These are phyloP conservation scores for Podila verticillata DNA, from an alignment of 192 early-diverging fungal species.

Conservation along the genomic window DNA sequence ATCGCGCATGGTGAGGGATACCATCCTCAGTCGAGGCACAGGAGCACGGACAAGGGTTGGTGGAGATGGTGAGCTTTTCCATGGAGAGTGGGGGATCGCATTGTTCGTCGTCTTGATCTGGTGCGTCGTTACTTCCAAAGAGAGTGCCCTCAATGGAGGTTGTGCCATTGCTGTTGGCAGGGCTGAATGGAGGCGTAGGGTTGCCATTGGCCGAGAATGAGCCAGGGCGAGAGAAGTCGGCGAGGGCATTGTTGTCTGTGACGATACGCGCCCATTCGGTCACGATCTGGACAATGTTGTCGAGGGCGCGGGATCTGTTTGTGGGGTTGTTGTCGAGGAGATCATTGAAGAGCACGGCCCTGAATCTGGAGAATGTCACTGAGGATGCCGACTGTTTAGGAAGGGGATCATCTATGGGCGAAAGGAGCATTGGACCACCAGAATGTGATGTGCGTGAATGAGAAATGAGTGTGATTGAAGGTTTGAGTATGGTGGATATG, in stretches of 20 bases:
- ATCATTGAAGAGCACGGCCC: slow-evolving; percentile 48
- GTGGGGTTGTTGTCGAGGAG: slow-evolving; percentile 36
- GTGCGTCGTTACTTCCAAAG: too few species aligned
- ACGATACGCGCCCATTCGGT: slow-evolving; percentile 48
- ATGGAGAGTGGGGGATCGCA: slow-evolving; percentile 6
- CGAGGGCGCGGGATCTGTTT: slow-evolving; percentile 42
- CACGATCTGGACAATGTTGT: slow-evolving; percentile 52
- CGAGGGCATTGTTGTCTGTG: slow-evolving; percentile 41
- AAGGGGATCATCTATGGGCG: slow-evolving; percentile 51
- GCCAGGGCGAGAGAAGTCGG: slow-evolving; percentile 25
- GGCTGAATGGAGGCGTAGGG: slow-evolving; percentile 46
- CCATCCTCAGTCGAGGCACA: slow-evolving; percentile 6
- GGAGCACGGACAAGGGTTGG: slow-evolving; percentile 10
- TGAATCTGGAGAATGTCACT: slow-evolving; percentile 48
- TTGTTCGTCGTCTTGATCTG: neutral
- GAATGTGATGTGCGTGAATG: neutral
- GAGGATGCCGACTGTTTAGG: slow-evolving; percentile 41
- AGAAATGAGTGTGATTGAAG: neutral
- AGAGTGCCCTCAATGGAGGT: neutral
- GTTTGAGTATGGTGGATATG: neutral
- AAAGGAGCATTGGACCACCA: slow-evolving; percentile 38
- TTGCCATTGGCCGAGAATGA: slow-evolving; percentile 16
- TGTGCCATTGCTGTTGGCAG: slow-evolving; percentile 9
- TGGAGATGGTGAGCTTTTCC: slow-evolving; percentile 51
- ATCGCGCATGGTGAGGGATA: slow-evolving; percentile 6